Conservation (phyloP, 768 basidiomycete genomes). For the Lactarius trivialis region DNA sequence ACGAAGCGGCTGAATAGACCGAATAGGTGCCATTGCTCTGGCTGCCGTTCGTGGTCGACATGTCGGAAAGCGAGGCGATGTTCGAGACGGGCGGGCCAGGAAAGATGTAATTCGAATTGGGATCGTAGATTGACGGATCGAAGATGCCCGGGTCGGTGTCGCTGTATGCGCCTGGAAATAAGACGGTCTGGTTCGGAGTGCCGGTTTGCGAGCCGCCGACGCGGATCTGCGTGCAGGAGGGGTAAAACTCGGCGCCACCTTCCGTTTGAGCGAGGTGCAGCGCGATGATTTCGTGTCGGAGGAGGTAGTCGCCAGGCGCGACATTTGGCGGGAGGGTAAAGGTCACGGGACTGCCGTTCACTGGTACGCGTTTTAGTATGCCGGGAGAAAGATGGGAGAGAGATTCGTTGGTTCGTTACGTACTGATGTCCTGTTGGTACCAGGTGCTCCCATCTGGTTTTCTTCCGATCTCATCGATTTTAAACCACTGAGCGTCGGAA, state of each 20-base stretch:
- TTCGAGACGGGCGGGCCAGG: slow-evolving; percentile 22
- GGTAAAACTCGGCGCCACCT: slow-evolving; percentile 78
- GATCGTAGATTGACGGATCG: slow-evolving; percentile 35
- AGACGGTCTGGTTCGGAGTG: slow-evolving; percentile 49
- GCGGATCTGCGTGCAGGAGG: slow-evolving; percentile 52
- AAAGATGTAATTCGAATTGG: slow-evolving; percentile 1
- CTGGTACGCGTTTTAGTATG: slow-evolving; percentile 15
- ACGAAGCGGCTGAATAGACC: background rate
- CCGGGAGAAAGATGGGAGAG: background rate
- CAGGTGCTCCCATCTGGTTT: slow-evolving; percentile 24
- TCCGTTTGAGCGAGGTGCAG: slow-evolving; percentile 53
- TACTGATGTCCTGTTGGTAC: slow-evolving; percentile 30
- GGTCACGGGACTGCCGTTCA: slow-evolving; percentile 25
- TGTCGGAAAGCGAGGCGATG: slow-evolving; percentile 15
- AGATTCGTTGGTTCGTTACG: slow-evolving; percentile 7
- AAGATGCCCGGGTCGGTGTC: slow-evolving; percentile 68
- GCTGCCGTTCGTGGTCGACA: background rate
- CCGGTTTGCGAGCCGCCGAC: slow-evolving; percentile 51
- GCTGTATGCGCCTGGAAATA: slow-evolving; percentile 66
- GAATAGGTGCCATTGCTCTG: background rate
- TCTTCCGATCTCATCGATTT: slow-evolving; percentile 35
- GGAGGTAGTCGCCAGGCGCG: slow-evolving; percentile 62
- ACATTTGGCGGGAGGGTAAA: slow-evolving; percentile 39
- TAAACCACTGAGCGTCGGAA: slow-evolving; percentile 65
- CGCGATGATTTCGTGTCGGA: slow-evolving; percentile 77